Evolutionary conservation across 2,329 filamentous ascomycete genomes (phyloP), one percentile per base, ranked within the genome.

Genomic region (Curvularia spicifera): DNA sequence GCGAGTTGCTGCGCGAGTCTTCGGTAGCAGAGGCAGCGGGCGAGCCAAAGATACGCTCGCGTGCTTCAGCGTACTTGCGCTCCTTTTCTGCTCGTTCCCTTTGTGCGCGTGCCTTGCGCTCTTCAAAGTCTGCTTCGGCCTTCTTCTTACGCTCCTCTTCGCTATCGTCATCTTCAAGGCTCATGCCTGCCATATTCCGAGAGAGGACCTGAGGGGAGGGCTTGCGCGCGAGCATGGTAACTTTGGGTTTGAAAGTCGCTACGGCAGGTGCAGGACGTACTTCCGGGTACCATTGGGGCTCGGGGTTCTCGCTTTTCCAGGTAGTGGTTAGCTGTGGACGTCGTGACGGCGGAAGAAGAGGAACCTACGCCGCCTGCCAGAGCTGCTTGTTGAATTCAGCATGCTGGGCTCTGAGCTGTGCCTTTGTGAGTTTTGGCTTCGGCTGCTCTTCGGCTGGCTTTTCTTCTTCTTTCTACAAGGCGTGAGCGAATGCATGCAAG

Each of bases 71-170:
- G 74, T 97, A 97, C 60, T 90, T 90, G 56, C 88, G 88, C 80
- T 96, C 91, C 80, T 95, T 97, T 79, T 96, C 93, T 72, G 96
- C 93, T 9, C 88, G 85, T 68, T 96, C 91, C 48, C 85, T 84
- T 73, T 92, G 87, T 52, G 93, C 91, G 71, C 90, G 90, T 24
- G 87, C 85, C 61, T 90, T 87, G 33, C 93, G 85, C 79, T 97
- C 90, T 68, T 94, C 91, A 3, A 89, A 85, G 0, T 87, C 90
- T 43, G 87, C 85, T 66, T 87, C 87, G 20, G 83, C 81, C 62
- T 86, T 85, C 72, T 85, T 87, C 53, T 80, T 78, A 48, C 80
- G 78, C 54, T 87, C 85, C 26, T 88, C 85, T 52, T 90, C 86
- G 26, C 87, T 90, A 42, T 91, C 89, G 10, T 89, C 79, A 48